Evolutionary conservation across 805 yeast species (phyloP), one percentile per base, ranked within the genome.

Genomic region (Metschnikowia reukaufii): DNA sequence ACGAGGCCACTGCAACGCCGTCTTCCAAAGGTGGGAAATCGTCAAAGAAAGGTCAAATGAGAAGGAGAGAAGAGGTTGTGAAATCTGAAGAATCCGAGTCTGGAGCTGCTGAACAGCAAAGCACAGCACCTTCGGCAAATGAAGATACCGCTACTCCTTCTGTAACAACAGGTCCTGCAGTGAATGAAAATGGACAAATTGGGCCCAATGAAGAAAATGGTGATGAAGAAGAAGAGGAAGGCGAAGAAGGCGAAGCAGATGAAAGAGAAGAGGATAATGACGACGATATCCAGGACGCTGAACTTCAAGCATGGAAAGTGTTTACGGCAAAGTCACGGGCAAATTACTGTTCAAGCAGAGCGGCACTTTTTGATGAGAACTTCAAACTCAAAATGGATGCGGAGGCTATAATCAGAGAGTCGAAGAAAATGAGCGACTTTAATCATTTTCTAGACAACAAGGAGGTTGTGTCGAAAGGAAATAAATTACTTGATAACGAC

Each of bases 261-360:
- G 58, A 48, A n/a, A 60, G 51, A 9, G 64, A 59, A 6, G 64
- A 59, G 12, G 68, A 65, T 12, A 69, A 72, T 20, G 77, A 77
- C 20, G 86, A 81, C 44, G 84, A 81, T 41, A 87, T 82, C 46
- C 78, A 79, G 46, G 96, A 88, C 59, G 75, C 86, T 30, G 96
- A 90, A 57, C 67, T 83, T 38, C 85, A 85, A 44, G 81, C 88
- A 0, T 91, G 97, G 97, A 84, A 86, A 56, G 79, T 79, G n/a
- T 66, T 84, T 33, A 89, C 94, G 0, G 86, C 96, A 0, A 84
- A 84, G 50, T 78, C 86, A 0, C 70, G 97, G 47, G 88, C 92
- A 13, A 83, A 85, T 43, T 78, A 87, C 50, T 84, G 96, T 59
- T 66, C 81, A 20, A 75, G 77, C 47, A 76, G 98, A 55, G 75